Conservation (phyloP, 2,329 filamentous ascomycete genomes). For the Fusarium pseudonygamai region DNA sequence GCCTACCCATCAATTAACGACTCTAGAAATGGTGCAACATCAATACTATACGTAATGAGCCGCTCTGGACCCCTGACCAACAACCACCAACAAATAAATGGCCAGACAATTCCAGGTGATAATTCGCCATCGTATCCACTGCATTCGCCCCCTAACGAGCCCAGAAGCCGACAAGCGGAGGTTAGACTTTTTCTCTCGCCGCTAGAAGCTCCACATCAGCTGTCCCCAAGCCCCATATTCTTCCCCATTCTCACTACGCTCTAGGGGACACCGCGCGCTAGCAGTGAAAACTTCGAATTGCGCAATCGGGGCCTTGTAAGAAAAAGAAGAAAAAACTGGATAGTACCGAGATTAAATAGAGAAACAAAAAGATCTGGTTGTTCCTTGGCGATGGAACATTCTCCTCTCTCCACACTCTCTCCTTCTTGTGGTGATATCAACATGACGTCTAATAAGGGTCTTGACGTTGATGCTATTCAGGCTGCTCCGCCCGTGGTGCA, state of each 20-base stretch:
- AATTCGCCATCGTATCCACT: constrained; percentile 1
- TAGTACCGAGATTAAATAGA: background rate
- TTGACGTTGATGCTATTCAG: constrained; percentile 16
- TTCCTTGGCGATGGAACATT: background rate
- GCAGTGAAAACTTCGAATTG: constrained; percentile 37
- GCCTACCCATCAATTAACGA: background rate
- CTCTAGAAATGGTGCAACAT: background rate
- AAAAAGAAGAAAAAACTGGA: background rate
- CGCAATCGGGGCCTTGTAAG: constrained; percentile 21
- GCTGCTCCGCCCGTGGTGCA: background rate
- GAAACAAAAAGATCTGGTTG: background rate
- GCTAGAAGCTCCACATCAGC: background rate
- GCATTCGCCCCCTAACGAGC: background rate
- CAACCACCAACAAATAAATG: background rate
- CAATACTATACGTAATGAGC: background rate
- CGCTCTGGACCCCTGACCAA: background rate
- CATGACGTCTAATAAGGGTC: constrained; percentile 2
- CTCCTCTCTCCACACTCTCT: background rate
- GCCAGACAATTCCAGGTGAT: background rate
- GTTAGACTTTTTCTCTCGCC: constrained; percentile 3
- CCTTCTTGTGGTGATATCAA: background rate
- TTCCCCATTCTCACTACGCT: constrained; percentile 16
- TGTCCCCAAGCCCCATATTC: constrained; percentile 13
- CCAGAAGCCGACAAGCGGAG: constrained; percentile 5
- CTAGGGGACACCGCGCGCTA: constrained; percentile 9